A percentile compares a stretch with the other conserved stretches of the same genome.
Conservation (phyloP, 495 filamentous ascomycete species). For the Elaphomyces granulatus region DNA sequence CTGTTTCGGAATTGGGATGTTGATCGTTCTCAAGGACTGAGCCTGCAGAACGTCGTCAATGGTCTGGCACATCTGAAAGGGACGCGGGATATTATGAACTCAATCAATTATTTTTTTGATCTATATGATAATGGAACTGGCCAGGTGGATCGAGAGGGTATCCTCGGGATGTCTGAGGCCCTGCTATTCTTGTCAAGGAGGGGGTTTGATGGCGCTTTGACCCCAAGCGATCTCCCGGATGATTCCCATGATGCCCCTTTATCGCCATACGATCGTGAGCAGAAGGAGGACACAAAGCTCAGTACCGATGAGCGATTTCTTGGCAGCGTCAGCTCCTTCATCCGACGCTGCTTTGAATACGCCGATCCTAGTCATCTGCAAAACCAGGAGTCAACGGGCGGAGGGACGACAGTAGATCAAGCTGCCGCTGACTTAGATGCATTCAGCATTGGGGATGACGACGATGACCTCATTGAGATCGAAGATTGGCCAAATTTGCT, state of each 20-base stretch:
- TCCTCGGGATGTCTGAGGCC: conserved; percentile 86
- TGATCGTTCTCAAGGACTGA: conserved; percentile 57
- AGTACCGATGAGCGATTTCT: conserved; percentile 68
- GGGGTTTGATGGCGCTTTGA: conserved; percentile 61
- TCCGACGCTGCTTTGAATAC: conserved; percentile 93
- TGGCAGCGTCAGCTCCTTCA: conserved; percentile 86
- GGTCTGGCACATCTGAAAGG: conserved; percentile 85
- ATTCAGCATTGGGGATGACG: conserved; percentile 71
- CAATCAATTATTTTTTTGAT: conserved; percentile 94
- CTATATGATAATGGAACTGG: conserved; percentile 91
- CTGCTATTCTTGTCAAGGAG: conserved; percentile 81
- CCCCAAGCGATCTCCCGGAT: conserved; percentile 31
- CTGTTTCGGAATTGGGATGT: conserved; percentile 81
- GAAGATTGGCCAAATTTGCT: conserved; percentile 21
- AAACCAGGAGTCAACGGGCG: conserved; percentile 27
- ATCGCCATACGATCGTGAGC: conserved; percentile 9
- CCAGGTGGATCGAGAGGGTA: conserved; percentile 91
- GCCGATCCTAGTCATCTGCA: conserved; percentile 78
- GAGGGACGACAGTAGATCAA: neutral
- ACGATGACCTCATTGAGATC: conserved; percentile 54
- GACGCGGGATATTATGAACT: conserved; percentile 87
- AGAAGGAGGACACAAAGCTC: conserved; percentile 22
- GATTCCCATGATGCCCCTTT: conserved; percentile 14
- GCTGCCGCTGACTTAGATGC: conserved; percentile 36
- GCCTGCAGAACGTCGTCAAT: conserved; percentile 77